phyloP scores from a whole-genome alignment of 1,139 yeast species.

The Candida sanyaensis region DNA sequence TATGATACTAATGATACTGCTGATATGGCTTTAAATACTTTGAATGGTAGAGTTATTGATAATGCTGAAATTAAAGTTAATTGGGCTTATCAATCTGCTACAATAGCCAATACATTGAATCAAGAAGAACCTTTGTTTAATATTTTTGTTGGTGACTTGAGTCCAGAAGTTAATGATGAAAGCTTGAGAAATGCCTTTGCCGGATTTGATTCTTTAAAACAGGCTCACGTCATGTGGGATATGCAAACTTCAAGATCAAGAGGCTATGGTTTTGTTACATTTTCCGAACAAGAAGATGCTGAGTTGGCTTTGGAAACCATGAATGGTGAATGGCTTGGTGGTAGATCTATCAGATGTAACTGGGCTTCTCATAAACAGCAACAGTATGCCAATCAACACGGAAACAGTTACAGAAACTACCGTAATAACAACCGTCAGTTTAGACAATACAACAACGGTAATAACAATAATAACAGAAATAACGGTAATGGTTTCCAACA shows the following conservation, averaged over 20 bases:
- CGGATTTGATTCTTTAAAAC: conserved; percentile 63
- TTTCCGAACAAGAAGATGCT: conserved; percentile 66
- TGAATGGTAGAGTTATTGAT: conserved; percentile 58
- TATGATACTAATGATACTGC: conserved; percentile 63
- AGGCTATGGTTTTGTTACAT: conserved; percentile 93
- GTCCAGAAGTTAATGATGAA: conserved; percentile 83
- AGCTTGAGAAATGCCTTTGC: conserved; percentile 59
- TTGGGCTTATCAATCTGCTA: conserved; percentile 78
- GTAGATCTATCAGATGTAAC: conserved; percentile 78
- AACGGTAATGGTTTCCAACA: conserved; percentile 7
- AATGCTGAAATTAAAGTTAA: conserved; percentile 63
- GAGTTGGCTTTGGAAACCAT: conserved; percentile 69
- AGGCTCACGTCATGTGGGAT: conserved; percentile 97
- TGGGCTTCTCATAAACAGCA: conserved; percentile 82
- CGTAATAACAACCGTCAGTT: conserved; percentile 16
- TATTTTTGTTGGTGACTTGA: conserved; percentile 84
- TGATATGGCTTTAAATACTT: conserved; percentile 56
- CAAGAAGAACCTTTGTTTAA: conserved; percentile 57
- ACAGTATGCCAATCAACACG: conserved; percentile 5
- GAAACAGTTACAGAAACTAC: conserved; percentile 11
- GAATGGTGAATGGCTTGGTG: conserved; percentile 75
- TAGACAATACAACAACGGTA: conserved; percentile 10
- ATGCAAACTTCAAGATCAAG: conserved; percentile 91
- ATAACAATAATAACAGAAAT: conserved; percentile 4
- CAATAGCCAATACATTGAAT: conserved; percentile 38